Evolutionary conservation across 1,284 basidiomycete species (phyloP).

Genomic region (Pisolithus thermaeus): DNA sequence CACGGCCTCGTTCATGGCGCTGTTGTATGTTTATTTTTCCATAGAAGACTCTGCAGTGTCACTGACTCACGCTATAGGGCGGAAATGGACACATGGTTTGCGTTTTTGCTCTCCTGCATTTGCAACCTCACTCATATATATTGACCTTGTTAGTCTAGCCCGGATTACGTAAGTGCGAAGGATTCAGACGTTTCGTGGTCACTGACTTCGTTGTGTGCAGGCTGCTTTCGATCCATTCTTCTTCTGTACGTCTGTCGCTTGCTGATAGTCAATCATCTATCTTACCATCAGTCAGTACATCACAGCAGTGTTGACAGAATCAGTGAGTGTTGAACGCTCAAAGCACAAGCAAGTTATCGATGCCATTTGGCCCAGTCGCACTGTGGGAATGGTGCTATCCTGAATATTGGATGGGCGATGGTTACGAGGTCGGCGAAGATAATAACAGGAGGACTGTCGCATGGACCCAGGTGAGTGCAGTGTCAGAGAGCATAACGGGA

Average conservation of each 20-base stretch:
- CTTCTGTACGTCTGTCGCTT: slow-evolving; percentile 12
- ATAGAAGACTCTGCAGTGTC: too few relatives aligned
- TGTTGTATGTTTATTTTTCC: slow-evolving; percentile 9
- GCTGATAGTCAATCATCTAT: not conserved
- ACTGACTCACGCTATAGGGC: too few relatives aligned
- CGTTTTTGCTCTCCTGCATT: not conserved
- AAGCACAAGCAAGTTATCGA: not conserved
- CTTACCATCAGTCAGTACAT: slow-evolving; percentile 12
- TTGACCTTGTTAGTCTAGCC: slow-evolving; percentile 6
- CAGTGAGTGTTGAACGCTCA: slow-evolving; percentile 6
- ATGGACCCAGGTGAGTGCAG: slow-evolving; percentile 18
- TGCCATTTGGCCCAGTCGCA: slow-evolving; percentile 11
- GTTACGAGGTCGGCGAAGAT: slow-evolving; percentile 3
- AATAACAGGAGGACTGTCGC: not conserved
- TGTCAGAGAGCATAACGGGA: not conserved
- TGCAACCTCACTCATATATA: not conserved
- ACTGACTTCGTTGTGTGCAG: slow-evolving; percentile 6
- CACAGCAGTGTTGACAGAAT: slow-evolving; percentile 21
- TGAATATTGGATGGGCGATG: slow-evolving; percentile 19
- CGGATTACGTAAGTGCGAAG: slow-evolving; percentile 17
- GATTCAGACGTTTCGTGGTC: too few relatives aligned
- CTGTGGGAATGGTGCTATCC: slow-evolving; percentile 24
- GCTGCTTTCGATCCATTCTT: slow-evolving; percentile 22
- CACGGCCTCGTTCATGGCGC: slow-evolving; percentile 13
- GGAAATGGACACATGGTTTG: slow-evolving; percentile 19